A percentile compares a stretch with the other conserved stretches of the same genome.
Evolutionary conservation across 2,329 filamentous ascomycete genomes (phyloP).

Genomic region (Monosporascus ibericus): DNA sequence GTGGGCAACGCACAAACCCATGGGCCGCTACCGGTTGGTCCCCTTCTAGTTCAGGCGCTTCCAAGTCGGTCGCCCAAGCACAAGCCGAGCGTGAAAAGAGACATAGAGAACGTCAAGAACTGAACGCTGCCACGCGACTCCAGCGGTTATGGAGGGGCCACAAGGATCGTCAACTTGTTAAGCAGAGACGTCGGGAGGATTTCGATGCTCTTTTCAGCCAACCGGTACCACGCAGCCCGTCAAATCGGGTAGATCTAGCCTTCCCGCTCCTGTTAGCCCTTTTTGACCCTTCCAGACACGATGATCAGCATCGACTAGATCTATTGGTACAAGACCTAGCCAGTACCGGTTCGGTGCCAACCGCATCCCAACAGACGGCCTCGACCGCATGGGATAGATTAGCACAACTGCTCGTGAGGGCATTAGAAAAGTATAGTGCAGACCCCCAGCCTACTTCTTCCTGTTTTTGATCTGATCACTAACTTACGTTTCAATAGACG

Average conservation of each 20-base stretch:
- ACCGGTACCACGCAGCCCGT: constrained; percentile 26
- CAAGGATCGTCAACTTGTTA: constrained; percentile 51
- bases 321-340: constrained; percentile 38
- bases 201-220: constrained; percentile 56
- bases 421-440: constrained; percentile 20
- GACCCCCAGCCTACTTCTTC: not conserved
- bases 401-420: constrained; percentile 19
- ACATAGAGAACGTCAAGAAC: constrained; percentile 71
- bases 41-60: constrained; percentile 55
- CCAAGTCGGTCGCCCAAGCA: constrained; percentile 75
- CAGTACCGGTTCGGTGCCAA: constrained; percentile 1
- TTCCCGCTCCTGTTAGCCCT: constrained; percentile 44
- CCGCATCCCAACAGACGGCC: constrained; percentile 3
- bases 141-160: constrained; percentile 83
- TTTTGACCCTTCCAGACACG: constrained; percentile 36
- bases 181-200: constrained; percentile 47
- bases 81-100: constrained; percentile 79
- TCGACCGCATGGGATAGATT: constrained; percentile 18
- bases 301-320: constrained; percentile 44
- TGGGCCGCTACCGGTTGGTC: constrained; percentile 61
- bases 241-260: constrained; percentile 25
- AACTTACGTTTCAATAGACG: constrained; percentile 15
- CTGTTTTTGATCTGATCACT: not conserved
- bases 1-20: constrained; percentile 71
- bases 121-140: constrained; percentile 67